Evolutionary conservation across 108 stramenopile species (phyloP).

Genomic region (Hondaea fermentalgiana): DNA sequence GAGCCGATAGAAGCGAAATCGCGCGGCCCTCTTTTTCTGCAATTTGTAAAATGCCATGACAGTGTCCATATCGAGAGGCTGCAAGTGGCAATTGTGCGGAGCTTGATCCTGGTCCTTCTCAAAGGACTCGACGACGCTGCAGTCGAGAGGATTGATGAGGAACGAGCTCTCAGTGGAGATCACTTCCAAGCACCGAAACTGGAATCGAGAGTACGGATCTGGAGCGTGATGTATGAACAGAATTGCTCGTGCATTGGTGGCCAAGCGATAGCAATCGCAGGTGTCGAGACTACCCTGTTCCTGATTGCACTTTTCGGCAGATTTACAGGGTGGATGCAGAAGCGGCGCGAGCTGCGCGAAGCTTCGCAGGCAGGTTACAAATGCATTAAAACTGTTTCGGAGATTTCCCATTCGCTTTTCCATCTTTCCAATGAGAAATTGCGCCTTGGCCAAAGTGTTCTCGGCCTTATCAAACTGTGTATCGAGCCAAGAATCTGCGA

Average conservation of each 20-base stretch:
- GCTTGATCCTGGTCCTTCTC: neutral
- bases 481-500: neutral
- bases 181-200: neutral
- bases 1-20: neutral
- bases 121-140: neutral
- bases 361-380: neutral
- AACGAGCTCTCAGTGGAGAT: neutral
- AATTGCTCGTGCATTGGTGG: neutral
- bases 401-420: neutral
- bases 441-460: neutral
- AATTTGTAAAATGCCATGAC: neutral
- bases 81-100: neutral
- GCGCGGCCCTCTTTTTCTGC: too few species aligned
- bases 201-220: neutral
- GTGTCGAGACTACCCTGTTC: neutral
- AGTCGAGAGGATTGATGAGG: neutral
- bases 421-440: neutral
- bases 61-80: neutral
- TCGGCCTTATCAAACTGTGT: neutral
- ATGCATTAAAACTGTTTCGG: neutral
- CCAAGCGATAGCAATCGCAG: neutral
- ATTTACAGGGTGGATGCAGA: neutral
- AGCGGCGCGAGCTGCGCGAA: neutral
- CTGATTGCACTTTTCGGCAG: neutral
- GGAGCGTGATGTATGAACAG: neutral